Base-by-base conservation (phyloP, 306 rosid species). In the Senna tora region DNA sequence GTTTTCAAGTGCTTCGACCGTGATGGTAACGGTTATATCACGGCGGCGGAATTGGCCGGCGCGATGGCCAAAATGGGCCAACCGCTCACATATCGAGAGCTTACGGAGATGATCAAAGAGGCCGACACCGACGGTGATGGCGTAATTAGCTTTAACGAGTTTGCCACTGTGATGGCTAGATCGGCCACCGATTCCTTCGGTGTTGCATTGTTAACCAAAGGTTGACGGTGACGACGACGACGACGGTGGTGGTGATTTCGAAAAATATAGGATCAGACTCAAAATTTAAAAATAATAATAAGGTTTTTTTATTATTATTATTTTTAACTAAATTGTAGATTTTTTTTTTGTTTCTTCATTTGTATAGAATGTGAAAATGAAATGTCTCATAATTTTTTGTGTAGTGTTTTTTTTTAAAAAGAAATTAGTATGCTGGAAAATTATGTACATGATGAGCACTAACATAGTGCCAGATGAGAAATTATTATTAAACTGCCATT, bases 61-160 rank as follows among this genome's bases (percentile, higher is more conserved):
- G 75, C 86, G 6, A 81, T 81, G 91, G 86, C 88, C 32, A 87
- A 84, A 62, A 81, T 87, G 84, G 88, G 86, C 1, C 86, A 87
- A 38, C 86, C 88, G 6, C n/a, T 84, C 39, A 76, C 88, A 47
- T 84, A 78, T 45, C 67, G 72, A 60, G 88, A 87, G 63, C 76
- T 87, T 12, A 76, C 78, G 2, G 88, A 81, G 75, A 84, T 81
- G 83, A 87, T 87, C 58, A 64, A 74, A 64, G 88, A 87, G 72
- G 91, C 88, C 9, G 87, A 87, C 56, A 46, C 57, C 3, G 81
- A 84, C 43, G 91, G 88, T 5, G 88, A 87, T 33, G 86, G 91
- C n/a, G 86, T 79, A 0, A 87, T 81, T 72, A 87, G 88, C 57
- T 87, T 87, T 73, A 65, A 79, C 32, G 88, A 81, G 74, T 87